Base-by-base conservation (phyloP, 345 rosid species). In the Euphorbia tirucalli region DNA sequence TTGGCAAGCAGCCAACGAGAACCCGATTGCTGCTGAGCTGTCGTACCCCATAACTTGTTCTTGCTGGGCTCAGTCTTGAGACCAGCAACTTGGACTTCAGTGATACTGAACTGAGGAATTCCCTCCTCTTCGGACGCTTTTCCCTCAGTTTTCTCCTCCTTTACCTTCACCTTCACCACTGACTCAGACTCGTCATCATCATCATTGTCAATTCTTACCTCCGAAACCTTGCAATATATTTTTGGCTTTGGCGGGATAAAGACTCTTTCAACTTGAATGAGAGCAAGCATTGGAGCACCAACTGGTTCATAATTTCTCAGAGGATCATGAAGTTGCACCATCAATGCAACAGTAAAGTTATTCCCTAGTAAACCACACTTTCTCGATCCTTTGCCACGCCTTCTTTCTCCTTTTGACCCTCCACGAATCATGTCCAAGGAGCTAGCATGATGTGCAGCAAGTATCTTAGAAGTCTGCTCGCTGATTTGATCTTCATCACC, bases 251-350 rank as follows among this genome's bases (percentile, higher is more conserved):
- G 94, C 50, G 97, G 94, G 66, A 91, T 81, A 44, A 88, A 93
- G 54, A 93, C 89, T 81, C 98, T 86, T 87, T 93, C 97, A 10
- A 93, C 98, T 78, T 93, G 98, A 82, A 89, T 83, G 55, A 93
- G 96, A 52, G 98, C 85, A 77, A 93, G 97, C 97, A 93, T 93
- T 21, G 98, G 97, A 21, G 93, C 84, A 66, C 98, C 98, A 24
- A 93, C 98, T 7, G 94, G 88, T 68, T 93, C 97, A 69, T 91
- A 87, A 81, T 91, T 83, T 66, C 98, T 85, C 25, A 88, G 25
- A 32, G 97, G 96, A 85, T 93, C 97, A 25, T 78, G 88, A 15
- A 93, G 92, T 76, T 89, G 97, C 75, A 93, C 97, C 97, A 93
- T 85, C 61, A 93, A 78, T 68, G 94, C 93, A 74, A 93, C 94